Conservation (phyloP, 768 basidiomycete genomes). For the Polyporus arcularius region DNA sequence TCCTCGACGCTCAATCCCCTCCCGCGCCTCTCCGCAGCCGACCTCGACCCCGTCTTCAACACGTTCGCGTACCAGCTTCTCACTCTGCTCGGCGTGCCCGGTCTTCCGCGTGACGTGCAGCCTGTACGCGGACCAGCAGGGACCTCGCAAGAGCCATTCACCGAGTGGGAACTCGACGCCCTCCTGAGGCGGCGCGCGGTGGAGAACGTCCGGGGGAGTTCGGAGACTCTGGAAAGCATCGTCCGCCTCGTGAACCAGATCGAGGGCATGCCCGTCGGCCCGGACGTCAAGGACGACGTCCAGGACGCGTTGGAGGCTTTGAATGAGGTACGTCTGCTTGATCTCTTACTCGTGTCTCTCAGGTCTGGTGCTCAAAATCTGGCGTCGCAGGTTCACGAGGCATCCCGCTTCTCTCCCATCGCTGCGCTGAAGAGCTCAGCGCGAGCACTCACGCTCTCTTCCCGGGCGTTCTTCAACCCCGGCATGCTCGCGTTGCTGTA, state of each 20-base stretch:
- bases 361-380: constrained; percentile 33
- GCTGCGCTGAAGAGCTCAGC: constrained; percentile 60
- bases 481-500: constrained; percentile 95
- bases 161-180: constrained; percentile 82
- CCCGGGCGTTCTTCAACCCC: constrained; percentile 93
- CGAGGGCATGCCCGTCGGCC: constrained; percentile 88
- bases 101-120: constrained; percentile 51
- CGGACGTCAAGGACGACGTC: constrained; percentile 74
- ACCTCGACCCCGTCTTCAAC: constrained; percentile 55
- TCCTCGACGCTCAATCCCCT: constrained; percentile 19
- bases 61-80: constrained; percentile 74
- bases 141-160: constrained; percentile 34
- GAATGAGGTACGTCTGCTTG: constrained; percentile 56
- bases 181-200: constrained; percentile 67
- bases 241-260: constrained; percentile 83
- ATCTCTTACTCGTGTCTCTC: constrained; percentile 29
- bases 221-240: constrained; percentile 81
- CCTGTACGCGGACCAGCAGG: constrained; percentile 16
- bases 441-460: constrained; percentile 64
- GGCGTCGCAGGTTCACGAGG: constrained; percentile 18
- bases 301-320: constrained; percentile 69
- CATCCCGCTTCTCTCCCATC: constrained; percentile 34
- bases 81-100: constrained; percentile 79
- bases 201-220: constrained; percentile 67
- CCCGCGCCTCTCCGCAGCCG: constrained; percentile 40